Conservation (phyloP, 176 grass and related monocot genomes). For the Neostapfia colusana region DNA sequence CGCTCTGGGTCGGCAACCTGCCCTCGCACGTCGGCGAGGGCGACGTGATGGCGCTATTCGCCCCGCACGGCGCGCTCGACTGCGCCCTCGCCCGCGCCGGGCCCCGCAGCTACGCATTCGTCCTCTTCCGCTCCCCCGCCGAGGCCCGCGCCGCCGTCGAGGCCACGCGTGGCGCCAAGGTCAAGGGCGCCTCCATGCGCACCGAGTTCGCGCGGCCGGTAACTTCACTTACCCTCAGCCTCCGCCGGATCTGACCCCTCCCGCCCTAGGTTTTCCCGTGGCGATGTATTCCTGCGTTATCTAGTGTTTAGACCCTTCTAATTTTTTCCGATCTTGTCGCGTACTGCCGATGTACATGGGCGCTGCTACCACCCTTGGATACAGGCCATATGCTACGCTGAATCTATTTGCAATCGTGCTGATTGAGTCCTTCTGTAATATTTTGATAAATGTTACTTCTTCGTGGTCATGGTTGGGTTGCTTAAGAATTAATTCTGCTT, state of each 20-base stretch:
- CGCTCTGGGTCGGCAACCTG: constrained; percentile 72
- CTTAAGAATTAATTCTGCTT: neutral
- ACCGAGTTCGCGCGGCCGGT: constrained; percentile 81
- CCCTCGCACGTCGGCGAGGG: constrained; percentile 41
- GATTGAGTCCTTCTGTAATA: neutral
- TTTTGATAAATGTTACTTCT: neutral
- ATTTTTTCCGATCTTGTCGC: neutral
- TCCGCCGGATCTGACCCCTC: constrained; percentile 12
- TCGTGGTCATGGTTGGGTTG: neutral
- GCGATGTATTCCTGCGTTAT: neutral
- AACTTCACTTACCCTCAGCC: neutral
- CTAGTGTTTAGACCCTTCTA: constrained; percentile 12
- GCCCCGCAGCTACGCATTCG: constrained; percentile 72
- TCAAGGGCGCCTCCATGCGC: constrained; percentile 55
- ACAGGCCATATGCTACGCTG: neutral
- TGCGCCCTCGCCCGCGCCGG: constrained; percentile 53
- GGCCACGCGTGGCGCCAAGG: constrained; percentile 47
- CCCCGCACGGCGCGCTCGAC: constrained; percentile 64
- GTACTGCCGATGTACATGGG: no score
- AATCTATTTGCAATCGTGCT: neutral
- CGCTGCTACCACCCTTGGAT: neutral
- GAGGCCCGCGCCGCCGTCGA: constrained; percentile 58
- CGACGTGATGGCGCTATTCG: constrained; percentile 56
- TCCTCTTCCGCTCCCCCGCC: constrained; percentile 58
- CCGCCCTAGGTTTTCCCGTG: neutral